Percentiles rank a stretch among this genome's conserved stretches.
Conservation (phyloP, 352 stramenopile genomes). For the Globisporangium irregulare region DNA sequence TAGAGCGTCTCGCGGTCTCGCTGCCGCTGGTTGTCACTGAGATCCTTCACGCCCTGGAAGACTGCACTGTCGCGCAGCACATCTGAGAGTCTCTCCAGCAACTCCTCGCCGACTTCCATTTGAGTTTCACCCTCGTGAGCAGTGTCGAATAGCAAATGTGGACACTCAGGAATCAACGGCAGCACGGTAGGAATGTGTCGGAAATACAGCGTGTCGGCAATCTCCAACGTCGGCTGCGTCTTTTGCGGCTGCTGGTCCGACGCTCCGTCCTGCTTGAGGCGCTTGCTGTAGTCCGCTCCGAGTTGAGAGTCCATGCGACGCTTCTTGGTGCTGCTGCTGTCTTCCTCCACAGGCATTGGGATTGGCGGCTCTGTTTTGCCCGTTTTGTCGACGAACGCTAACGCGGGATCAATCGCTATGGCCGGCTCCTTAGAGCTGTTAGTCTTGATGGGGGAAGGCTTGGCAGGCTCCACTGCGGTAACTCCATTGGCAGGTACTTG, state of each 20-base stretch:
- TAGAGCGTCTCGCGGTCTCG: constrained; percentile 71
- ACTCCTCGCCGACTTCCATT: constrained; percentile 32
- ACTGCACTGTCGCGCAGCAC: constrained; percentile 61
- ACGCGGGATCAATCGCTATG: constrained; percentile 32
- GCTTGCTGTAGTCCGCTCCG: constrained; percentile 10
- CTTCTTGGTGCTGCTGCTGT: constrained; percentile 3
- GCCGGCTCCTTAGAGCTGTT: neutral
- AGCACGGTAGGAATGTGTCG: constrained; percentile 50
- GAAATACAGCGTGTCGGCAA: constrained; percentile 35
- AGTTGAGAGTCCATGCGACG: neutral
- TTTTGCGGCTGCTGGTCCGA: neutral
- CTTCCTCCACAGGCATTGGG: neutral
- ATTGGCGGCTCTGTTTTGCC: constrained; percentile 19
- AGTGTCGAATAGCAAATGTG: constrained; percentile 66
- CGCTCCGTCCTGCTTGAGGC: neutral
- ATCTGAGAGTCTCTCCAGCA: constrained; percentile 59
- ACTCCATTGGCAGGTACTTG: neutral
- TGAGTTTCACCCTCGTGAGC: constrained; percentile 27
- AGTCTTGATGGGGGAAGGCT: neutral
- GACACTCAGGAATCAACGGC: constrained; percentile 50
- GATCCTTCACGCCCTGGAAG: constrained; percentile 61
- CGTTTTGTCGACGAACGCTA: constrained; percentile 72
- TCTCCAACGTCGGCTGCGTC: neutral
- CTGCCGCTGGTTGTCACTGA: constrained; percentile 54
- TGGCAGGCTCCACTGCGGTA: constrained; percentile 9